Evolutionary conservation across 495 filamentous ascomycete species (phyloP).

Genomic region (Aspergillus conjunctus): DNA sequence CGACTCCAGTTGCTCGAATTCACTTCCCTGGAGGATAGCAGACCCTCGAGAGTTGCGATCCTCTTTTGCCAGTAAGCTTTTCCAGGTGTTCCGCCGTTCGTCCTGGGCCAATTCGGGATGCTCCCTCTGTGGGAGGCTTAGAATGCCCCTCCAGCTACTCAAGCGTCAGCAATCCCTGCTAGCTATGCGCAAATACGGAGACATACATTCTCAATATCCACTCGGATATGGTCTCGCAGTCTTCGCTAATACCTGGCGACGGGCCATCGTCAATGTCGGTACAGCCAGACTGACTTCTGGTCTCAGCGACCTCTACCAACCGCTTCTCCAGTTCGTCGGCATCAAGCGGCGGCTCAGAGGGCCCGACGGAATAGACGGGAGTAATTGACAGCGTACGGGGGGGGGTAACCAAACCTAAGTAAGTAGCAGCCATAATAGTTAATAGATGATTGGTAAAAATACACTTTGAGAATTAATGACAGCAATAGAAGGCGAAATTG

Average conservation of each 20-base stretch:
- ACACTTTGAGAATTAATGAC: no score
- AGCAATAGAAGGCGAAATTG: no score
- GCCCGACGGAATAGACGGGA: no score
- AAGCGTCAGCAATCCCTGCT: neutral
- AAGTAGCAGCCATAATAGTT: no score
- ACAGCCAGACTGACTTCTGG: constrained; percentile 1
- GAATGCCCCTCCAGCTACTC: neutral
- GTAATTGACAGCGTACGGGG: no score
- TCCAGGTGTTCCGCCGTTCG: neutral
- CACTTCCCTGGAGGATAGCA: neutral
- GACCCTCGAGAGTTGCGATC: neutral
- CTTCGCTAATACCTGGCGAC: neutral
- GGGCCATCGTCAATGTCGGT: constrained; percentile 2
- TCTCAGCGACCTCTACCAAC: constrained; percentile 1
- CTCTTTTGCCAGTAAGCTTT: neutral
- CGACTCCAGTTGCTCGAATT: neutral
- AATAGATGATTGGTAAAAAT: no score
- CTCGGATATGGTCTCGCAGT: neutral
- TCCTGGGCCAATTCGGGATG: neutral
- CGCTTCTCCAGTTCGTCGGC: constrained; percentile 7
- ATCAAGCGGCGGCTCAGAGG: constrained; percentile 9
- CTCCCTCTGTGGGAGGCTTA: no score
- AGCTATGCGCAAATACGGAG: neutral
- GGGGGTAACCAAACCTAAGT: no score
- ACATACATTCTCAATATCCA: neutral